Base-by-base conservation (phyloP, 1,284 basidiomycete genomes). In the Boletus subluridellus region DNA sequence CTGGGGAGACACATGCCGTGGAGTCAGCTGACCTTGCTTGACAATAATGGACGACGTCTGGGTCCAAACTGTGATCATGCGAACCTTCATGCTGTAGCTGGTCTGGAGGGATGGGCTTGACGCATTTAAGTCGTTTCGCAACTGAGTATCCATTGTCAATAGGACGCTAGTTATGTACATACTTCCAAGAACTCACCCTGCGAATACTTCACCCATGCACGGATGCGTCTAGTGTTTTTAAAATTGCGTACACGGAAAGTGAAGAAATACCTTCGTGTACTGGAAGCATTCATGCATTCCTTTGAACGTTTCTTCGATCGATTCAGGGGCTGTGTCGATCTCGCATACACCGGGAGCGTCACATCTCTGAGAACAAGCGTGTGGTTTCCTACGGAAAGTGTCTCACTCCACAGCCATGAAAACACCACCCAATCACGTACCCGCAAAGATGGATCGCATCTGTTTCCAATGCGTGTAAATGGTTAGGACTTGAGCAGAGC, bases 361-460 rank as follows among this genome's bases (percentile, higher is more conserved):
- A 61, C 84, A 85, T 11, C 73, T 55, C 2, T 74, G 72, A 6
- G 63, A 59, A 62, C 83, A 85, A 38, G 70, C 52, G 64, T 85
- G 83, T 77, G 75, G 2, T 78, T 82, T 61, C 46, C 55, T 60
- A 21, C n/a, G 4, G 28, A 51, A 34, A 12, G 46, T 3, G 5
- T 26, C 21, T 52, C 4, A 26, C 11, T 26, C 12, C 2, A 21
- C n/a, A 26, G 8, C 11, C 15, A 4, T 38, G 35, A 48, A 28
- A 12, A 54, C 41, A 72, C 66, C 63, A 73, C 75, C 67, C 63
- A 58, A 51, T n/a, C 10, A 75, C 80, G 39, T 52, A 83, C 83
- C 82, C 82, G 71, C 84, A 86, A 41, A 86, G 76, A 70, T 86
- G 84, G n/a, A 77, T 55, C 0, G 75, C 74, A n/a, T 60, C 67